A percentile compares a stretch with the other conserved stretches of the same genome.
These are phyloP conservation scores for Triglochin maritima DNA, from an alignment of 106 monocot species.

Conservation along the genomic window DNA sequence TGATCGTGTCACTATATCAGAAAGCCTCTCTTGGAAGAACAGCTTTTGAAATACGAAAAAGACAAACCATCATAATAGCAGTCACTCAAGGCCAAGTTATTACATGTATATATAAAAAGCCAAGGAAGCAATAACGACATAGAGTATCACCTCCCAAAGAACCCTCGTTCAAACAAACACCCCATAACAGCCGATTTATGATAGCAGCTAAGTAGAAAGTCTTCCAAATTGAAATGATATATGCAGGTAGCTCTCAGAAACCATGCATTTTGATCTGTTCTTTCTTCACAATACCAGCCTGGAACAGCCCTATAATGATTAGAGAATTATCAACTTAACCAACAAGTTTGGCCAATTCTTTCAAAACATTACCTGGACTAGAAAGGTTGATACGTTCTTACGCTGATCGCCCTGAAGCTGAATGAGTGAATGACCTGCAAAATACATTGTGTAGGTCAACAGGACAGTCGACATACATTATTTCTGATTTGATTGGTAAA, in stretches of 20 bases:
- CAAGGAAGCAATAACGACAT: no score
- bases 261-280: slow-evolving; percentile 40
- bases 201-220: no score
- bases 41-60: no score
- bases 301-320: background rate
- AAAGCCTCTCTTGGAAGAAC: no score
- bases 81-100: no score
- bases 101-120: no score
- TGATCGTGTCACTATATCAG: no score
- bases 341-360: background rate
- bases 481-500: background rate
- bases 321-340: background rate
- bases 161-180: no score
- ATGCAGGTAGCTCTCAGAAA: slow-evolving; percentile 8
- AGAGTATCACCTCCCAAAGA: no score
- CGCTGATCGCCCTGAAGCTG: slow-evolving; percentile 44
- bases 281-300: slow-evolving; percentile 45
- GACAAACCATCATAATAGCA: no score
- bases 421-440: slow-evolving; percentile 33
- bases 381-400: slow-evolving; percentile 38
- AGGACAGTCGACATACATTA: background rate
- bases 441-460: background rate
- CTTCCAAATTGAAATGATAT: no score
- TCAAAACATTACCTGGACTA: slow-evolving; percentile 19
- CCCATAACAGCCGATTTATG: no score